Evolutionary conservation across 305 asterid genomes (phyloP).

Genomic region (Fraxinus velutina): DNA sequence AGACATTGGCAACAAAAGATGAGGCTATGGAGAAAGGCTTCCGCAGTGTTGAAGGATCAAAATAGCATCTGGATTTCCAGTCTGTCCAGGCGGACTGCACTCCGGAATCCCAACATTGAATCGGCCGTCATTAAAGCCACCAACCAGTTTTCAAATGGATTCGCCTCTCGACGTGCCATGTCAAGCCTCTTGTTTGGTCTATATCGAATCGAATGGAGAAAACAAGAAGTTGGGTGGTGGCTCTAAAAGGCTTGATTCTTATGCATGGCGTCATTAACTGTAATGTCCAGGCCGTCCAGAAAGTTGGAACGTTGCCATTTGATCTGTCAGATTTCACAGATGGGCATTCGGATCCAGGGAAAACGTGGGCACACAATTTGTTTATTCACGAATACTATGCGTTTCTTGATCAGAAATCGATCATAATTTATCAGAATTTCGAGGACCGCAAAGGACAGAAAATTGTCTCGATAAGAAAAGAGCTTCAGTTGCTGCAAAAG

Average conservation of each 20-base stretch:
- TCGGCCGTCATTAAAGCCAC: slow-evolving; percentile 75
- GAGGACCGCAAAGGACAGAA: slow-evolving; percentile 16
- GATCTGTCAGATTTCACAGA: slow-evolving; percentile 64
- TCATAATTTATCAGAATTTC: slow-evolving; percentile 28
- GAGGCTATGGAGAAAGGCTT: slow-evolving; percentile 75
- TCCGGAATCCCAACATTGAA: slow-evolving; percentile 73
- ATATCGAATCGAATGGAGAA: slow-evolving; percentile 51
- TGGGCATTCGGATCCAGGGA: slow-evolving; percentile 25
- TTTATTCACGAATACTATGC: slow-evolving; percentile 64
- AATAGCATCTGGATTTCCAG: slow-evolving; percentile 60
- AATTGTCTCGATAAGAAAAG: slow-evolving; percentile 28
- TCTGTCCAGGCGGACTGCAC: slow-evolving; percentile 44
- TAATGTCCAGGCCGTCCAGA: slow-evolving; percentile 30
- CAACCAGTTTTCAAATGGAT: slow-evolving; percentile 59
- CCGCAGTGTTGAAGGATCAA: slow-evolving; percentile 59
- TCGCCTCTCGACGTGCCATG: slow-evolving; percentile 51
- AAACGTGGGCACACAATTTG: slow-evolving; percentile 44
- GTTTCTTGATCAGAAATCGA: slow-evolving; percentile 68
- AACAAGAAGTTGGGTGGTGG: slow-evolving; percentile 61
- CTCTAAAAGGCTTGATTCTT: slow-evolving; percentile 59
- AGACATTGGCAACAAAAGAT: slow-evolving; percentile 31
- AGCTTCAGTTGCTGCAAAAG: slow-evolving; percentile 42
- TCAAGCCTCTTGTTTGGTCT: slow-evolving; percentile 61
- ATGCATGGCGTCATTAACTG: slow-evolving; percentile 54
- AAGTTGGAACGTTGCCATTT: slow-evolving; percentile 68